Percentiles rank a stretch among this genome's conserved stretches.
Conservation (phyloP, 2,329 filamentous ascomycete species). For the Microdochium nivale region DNA sequence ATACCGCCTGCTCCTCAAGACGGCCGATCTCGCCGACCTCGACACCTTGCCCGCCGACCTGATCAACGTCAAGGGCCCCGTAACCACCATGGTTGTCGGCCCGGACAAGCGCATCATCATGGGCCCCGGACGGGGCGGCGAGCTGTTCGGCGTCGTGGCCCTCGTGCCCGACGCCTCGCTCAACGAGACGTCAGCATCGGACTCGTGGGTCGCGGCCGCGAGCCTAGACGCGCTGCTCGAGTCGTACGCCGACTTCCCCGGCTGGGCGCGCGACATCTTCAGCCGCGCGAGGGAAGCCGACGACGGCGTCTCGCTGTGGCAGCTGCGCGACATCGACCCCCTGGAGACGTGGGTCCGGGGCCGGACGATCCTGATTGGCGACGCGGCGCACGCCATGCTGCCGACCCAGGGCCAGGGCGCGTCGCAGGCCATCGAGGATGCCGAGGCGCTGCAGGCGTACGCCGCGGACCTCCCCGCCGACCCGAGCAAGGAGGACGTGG, state of each 20-base stretch:
- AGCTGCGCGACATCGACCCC: conserved; percentile 33
- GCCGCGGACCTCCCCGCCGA: conserved; percentile 10
- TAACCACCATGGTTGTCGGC: conserved; percentile 36
- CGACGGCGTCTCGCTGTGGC: conserved; percentile 30
- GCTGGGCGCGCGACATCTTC: conserved; percentile 27
- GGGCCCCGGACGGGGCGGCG: conserved; percentile 31
- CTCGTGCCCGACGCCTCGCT: conserved; percentile 33
- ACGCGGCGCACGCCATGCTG: conserved; percentile 13
- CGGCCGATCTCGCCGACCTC: conserved; percentile 4
- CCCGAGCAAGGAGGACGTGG: conserved; percentile 11
- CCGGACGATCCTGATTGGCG: conserved; percentile 6
- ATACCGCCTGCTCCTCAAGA: conserved; percentile 24
- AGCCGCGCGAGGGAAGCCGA: no score
- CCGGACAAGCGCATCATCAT: conserved; percentile 32
- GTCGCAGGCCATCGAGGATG: conserved; percentile 30
- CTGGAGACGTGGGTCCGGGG: conserved; percentile 25
- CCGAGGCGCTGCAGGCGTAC: conserved; percentile 22
- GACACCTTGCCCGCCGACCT: conserved; percentile 10
- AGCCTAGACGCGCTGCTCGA: conserved; percentile 24
- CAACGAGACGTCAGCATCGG: conserved; percentile 24
- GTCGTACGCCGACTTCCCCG: conserved; percentile 30
- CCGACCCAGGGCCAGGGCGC: conserved; percentile 31
- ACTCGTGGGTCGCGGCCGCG: conserved; percentile 30
- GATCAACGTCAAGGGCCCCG: conserved; percentile 26
- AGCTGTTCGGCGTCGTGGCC: conserved; percentile 32